Evolutionary conservation across 140 eudicot species (phyloP).

Genomic region (Ambrosia hybrid): DNA sequence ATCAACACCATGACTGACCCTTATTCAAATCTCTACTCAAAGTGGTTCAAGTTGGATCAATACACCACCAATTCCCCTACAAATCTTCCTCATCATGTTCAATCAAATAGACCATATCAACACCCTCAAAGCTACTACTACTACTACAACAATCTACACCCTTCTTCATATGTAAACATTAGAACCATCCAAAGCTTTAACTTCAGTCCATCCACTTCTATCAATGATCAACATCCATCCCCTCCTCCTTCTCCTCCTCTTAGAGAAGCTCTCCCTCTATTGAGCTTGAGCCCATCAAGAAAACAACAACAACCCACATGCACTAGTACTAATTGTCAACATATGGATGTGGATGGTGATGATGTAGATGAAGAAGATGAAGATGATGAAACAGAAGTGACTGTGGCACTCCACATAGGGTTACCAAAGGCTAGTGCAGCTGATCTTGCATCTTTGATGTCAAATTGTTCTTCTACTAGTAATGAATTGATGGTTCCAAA

Average conservation of each 20-base stretch:
- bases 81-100: conserved; percentile 29
- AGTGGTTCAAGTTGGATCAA: conserved; percentile 51
- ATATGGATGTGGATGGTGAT: conserved; percentile 42
- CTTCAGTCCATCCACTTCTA: conserved; percentile 28
- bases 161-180: conserved; percentile 30
- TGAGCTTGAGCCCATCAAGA: conserved; percentile 56
- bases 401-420: conserved; percentile 79
- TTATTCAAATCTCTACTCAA: conserved; percentile 58
- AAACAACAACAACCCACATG: conserved; percentile 10
- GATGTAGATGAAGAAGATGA: conserved; percentile 21
- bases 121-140: conserved; percentile 35
- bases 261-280: conserved; percentile 75
- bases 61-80: conserved; percentile 30
- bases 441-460: conserved; percentile 60
- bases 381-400: conserved; percentile 47
- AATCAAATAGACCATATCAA: conserved; percentile 21
- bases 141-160: conserved; percentile 25
- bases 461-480: conserved; percentile 37
- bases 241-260: conserved; percentile 87
- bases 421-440: conserved; percentile 78
- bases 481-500: conserved; percentile 14
- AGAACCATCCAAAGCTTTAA: conserved; percentile 20
- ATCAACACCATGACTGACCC: conserved; percentile 76
- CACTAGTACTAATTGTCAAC: neutral
- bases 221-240: conserved; percentile 31